A percentile compares a stretch with the other conserved stretches of the same genome.
Evolutionary conservation across 495 filamentous ascomycete genomes (phyloP).

Genomic region (Cenococcum geophilum): DNA sequence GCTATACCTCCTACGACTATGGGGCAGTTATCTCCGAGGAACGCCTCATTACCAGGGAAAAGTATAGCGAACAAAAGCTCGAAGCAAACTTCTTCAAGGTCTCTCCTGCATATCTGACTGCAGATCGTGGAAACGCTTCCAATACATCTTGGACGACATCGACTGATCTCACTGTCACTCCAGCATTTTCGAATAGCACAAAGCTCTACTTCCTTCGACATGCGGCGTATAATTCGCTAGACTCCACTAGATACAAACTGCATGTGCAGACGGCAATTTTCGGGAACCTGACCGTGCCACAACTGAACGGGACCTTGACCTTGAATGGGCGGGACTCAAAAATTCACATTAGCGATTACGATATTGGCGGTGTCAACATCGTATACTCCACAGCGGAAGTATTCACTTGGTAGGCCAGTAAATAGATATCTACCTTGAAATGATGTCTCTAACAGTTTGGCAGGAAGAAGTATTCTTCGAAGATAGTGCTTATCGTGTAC

Average conservation of each 20-base stretch:
- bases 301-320: slow-evolving; percentile 54
- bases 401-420: slow-evolving; percentile 14
- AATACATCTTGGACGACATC: slow-evolving; percentile 21
- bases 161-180: slow-evolving; percentile 20
- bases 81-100: slow-evolving; percentile 65
- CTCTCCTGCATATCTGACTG: slow-evolving; percentile 59
- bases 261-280: slow-evolving; percentile 40
- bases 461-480: slow-evolving; percentile 49
- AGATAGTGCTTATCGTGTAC: slow-evolving; percentile 62
- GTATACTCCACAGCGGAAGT: slow-evolving; percentile 68
- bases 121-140: slow-evolving; percentile 27
- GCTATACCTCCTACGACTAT: slow-evolving; percentile 73
- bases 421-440: too few relatives aligned
- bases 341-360: slow-evolving; percentile 67
- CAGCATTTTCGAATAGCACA: slow-evolving; percentile 11
- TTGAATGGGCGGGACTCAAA: slow-evolving; percentile 71
- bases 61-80: slow-evolving; percentile 74
- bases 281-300: slow-evolving; percentile 58
- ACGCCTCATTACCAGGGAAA: slow-evolving; percentile 59
- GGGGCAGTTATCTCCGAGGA: slow-evolving; percentile 63
- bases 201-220: slow-evolving; percentile 62
- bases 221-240: slow-evolving; percentile 50
- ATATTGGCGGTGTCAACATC: slow-evolving; percentile 55
- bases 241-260: slow-evolving; percentile 55
- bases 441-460: not conserved